Evolutionary conservation across 805 yeast genomes (phyloP).

Genomic region (Lachancea mirantina): DNA sequence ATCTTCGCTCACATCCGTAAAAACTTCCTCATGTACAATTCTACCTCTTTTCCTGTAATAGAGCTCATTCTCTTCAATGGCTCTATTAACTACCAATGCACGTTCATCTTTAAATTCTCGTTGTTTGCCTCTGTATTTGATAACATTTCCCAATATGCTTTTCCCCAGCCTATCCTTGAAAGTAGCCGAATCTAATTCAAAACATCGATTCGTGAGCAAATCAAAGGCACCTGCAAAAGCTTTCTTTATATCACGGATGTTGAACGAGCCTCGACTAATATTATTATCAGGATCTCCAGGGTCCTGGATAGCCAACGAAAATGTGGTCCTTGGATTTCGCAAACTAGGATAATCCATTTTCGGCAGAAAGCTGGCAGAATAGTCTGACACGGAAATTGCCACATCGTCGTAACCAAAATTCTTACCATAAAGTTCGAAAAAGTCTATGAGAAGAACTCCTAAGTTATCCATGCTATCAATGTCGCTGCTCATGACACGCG

Average conservation of each 20-base stretch:
- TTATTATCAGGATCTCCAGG: conserved; percentile 83
- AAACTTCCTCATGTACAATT: conserved; percentile 18
- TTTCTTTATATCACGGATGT: conserved; percentile 68
- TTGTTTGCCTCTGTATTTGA: conserved; percentile 63
- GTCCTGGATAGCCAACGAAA: conserved; percentile 73
- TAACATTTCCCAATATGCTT: conserved; percentile 73
- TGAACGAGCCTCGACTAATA: conserved; percentile 78
- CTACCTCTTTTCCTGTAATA: conserved; percentile 26
- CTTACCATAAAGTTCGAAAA: conserved; percentile 86
- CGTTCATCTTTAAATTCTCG: conserved; percentile 77
- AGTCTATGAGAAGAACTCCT: conserved; percentile 82
- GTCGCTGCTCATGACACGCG: conserved; percentile 58
- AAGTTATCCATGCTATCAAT: conserved; percentile 66
- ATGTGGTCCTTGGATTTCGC: conserved; percentile 45
- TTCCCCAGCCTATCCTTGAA: conserved; percentile 61
- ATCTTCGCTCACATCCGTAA: conserved; percentile 24
- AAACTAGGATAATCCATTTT: conserved; percentile 50
- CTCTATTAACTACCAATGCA: conserved; percentile 52
- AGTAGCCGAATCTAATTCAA: conserved; percentile 57
- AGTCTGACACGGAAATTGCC: conserved; percentile 56
- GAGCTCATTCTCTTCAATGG: conserved; percentile 34
- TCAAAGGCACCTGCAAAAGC: conserved; percentile 89
- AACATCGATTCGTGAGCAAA: conserved; percentile 64
- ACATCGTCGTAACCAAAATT: conserved; percentile 80
- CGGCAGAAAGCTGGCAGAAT: conserved; percentile 49